Percentiles rank a stretch among this genome's conserved stretches.
These are phyloP conservation scores for Logfia minima DNA, from an alignment of 129 eudicot genomes.

Conservation along the genomic window DNA sequence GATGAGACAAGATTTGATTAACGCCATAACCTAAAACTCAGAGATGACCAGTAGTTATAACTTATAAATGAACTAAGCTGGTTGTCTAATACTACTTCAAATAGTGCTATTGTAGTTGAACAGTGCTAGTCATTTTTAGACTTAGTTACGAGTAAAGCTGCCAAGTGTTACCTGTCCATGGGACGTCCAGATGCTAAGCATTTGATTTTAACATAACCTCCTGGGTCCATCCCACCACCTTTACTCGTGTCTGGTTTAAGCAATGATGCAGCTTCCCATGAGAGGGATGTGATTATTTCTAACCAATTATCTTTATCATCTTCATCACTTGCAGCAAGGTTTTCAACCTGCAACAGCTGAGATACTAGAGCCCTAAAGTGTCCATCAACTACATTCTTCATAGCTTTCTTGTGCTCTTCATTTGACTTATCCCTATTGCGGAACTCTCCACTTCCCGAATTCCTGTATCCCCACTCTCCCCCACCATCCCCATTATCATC, in stretches of 20 bases:
- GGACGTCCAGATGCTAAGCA: conserved; percentile 91
- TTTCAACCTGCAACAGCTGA: conserved; percentile 95
- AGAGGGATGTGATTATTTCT: conserved; percentile 80
- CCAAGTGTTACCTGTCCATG: conserved; percentile 63
- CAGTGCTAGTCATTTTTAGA: not conserved
- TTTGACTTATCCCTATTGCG: conserved; percentile 75
- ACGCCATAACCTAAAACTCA: not conserved
- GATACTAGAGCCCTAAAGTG: conserved; percentile 94
- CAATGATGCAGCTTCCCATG: conserved; percentile 96
- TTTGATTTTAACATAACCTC: conserved; percentile 95
- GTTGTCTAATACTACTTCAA: not conserved
- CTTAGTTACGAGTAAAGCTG: not conserved
- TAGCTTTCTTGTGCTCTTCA: conserved; percentile 87
- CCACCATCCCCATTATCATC: conserved; percentile 63
- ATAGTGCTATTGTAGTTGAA: not conserved
- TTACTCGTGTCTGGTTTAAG: conserved; percentile 94
- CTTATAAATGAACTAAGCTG: not conserved
- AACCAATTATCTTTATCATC: conserved; percentile 77
- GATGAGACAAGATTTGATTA: not conserved
- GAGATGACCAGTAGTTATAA: not conserved
- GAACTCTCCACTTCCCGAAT: conserved; percentile 77
- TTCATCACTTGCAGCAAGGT: conserved; percentile 59
- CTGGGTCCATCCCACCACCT: conserved; percentile 99
- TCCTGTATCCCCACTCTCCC: conserved; percentile 87
- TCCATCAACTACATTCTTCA: conserved; percentile 91